A percentile compares a stretch with the other conserved stretches of the same genome.
These are phyloP conservation scores for Vigna radiata DNA, from an alignment of 306 rosid genomes.

Conservation along the genomic window DNA sequence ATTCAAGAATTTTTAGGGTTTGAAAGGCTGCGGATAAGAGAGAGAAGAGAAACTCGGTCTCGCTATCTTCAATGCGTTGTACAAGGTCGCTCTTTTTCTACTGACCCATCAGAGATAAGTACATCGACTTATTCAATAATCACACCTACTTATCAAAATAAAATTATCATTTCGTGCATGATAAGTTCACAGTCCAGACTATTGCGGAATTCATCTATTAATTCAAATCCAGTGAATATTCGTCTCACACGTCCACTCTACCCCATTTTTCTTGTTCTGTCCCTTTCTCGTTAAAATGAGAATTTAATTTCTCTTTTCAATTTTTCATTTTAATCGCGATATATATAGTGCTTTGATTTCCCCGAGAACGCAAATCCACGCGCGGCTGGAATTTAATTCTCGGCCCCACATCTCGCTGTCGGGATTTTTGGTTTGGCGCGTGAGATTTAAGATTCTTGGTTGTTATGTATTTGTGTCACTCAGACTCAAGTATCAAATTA, in stretches of 20 bases:
- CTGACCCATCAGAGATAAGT: slow-evolving; percentile 68
- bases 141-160: rapidly evolving
- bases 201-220: slow-evolving; percentile 70
- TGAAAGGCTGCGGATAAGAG: slow-evolving; percentile 61
- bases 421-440: background rate
- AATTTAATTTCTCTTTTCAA: background rate
- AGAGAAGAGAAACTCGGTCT: slow-evolving; percentile 58
- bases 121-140: rapidly evolving
- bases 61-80: slow-evolving; percentile 86
- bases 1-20: slow-evolving; percentile 75
- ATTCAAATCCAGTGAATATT: slow-evolving; percentile 79
- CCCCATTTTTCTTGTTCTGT: slow-evolving; percentile 49
- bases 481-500: background rate
- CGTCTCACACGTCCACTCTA: slow-evolving; percentile 71
- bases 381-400: slow-evolving; percentile 7
- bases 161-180: slow-evolving; percentile 24
- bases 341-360: background rate
- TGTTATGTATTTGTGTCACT: background rate
- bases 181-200: slow-evolving; percentile 16
- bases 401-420: slow-evolving; percentile 16
- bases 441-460: background rate
- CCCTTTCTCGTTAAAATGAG: slow-evolving; percentile 54
- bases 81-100: slow-evolving; percentile 63
- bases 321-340: slow-evolving; percentile 30
- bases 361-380: background rate